Percentiles rank a stretch among this genome's conserved stretches.
These are phyloP conservation scores for Acanthamoeba castellanii DNA, from an alignment of 208 protist genomes.

Conservation along the genomic window DNA sequence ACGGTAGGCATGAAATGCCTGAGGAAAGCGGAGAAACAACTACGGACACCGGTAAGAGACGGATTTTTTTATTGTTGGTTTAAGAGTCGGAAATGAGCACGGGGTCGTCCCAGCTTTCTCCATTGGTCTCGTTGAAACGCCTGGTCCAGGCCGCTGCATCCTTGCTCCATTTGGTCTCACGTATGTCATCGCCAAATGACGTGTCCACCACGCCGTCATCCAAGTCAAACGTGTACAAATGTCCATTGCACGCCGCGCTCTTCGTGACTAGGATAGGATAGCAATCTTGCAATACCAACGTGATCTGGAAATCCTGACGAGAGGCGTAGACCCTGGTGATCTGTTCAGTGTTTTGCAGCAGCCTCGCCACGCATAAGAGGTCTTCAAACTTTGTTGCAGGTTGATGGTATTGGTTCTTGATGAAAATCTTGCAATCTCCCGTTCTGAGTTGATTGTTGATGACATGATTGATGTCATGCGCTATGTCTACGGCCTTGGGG, in stretches of 20 bases:
- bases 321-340: not conserved
- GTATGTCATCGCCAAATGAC: not conserved
- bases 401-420: no score
- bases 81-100: not conserved
- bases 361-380: not conserved
- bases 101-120: not conserved
- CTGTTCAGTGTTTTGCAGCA: not conserved
- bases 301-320: not conserved
- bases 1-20: no score
- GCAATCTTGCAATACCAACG: not conserved
- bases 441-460: no score
- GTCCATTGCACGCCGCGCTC: not conserved
- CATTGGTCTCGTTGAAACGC: not conserved
- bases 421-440: no score
- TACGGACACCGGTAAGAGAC: no score
- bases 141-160: not conserved
- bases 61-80: no score
- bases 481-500: no score
- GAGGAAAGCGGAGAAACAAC: no score
- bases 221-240: not conserved
- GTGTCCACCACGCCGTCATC: not conserved
- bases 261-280: not conserved
- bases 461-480: no score
- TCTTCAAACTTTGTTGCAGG: no score
- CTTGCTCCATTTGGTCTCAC: not conserved